These are phyloP conservation scores for Chiua virens DNA, from an alignment of 768 basidiomycete species.

Conservation along the genomic window DNA sequence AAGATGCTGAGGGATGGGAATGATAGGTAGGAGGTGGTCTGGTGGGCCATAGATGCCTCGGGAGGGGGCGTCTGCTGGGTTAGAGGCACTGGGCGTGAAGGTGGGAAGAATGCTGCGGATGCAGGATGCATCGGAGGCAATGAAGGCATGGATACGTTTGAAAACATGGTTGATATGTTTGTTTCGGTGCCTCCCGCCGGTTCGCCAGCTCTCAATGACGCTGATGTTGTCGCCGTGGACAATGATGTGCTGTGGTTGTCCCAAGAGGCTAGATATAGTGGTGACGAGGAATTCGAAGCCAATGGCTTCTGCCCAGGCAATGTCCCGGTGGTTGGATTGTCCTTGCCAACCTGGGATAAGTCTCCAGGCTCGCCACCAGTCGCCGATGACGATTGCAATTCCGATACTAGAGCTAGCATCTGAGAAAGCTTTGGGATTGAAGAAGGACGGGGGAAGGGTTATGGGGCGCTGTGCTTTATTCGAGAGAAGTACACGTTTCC, in stretches of 20 bases:
- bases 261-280: neutral
- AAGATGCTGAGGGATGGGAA: neutral
- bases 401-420: slow-evolving; percentile 9
- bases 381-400: neutral
- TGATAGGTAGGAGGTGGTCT: slow-evolving; percentile 5
- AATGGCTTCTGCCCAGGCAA: slow-evolving; percentile 23
- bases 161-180: slow-evolving; percentile 11
- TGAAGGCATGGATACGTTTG: slow-evolving; percentile 4
- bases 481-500: neutral
- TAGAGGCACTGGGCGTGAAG: neutral
- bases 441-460: neutral
- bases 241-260: neutral
- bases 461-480: no score
- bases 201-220: slow-evolving; percentile 19
- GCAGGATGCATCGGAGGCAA: neutral
- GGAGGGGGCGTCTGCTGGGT: slow-evolving; percentile 18
- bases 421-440: neutral
- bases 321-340: slow-evolving; percentile 5
- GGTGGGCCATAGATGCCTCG: slow-evolving; percentile 5
- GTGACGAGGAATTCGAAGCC: slow-evolving; percentile 1
- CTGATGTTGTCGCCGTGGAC: slow-evolving; percentile 17
- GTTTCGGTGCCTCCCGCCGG: slow-evolving; percentile 2
- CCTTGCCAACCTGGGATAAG: slow-evolving; percentile 12
- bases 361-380: neutral
- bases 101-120: neutral